Conservation (phyloP, 2,329 filamentous ascomycete genomes). For the Purpureocillium lavendulum region DNA sequence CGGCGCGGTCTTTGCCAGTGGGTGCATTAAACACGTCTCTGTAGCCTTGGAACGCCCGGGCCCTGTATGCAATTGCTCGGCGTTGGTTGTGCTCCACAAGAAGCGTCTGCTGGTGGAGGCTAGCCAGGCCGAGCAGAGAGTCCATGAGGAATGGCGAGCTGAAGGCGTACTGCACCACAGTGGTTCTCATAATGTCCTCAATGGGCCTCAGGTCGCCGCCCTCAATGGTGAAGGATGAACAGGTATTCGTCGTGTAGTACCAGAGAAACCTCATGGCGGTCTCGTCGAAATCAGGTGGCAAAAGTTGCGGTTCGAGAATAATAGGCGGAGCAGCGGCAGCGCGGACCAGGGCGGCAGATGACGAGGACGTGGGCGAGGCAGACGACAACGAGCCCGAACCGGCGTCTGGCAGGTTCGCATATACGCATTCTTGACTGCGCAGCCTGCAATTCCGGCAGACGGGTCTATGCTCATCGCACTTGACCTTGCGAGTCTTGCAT, state of each 20-base stretch:
- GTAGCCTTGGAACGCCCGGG: conserved; percentile 41
- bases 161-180: conserved; percentile 42
- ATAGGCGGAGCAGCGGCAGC: conserved; percentile 4
- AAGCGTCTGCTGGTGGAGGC: conserved; percentile 38
- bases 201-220: conserved; percentile 22
- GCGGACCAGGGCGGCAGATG: too few relatives aligned
- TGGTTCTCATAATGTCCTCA: conserved; percentile 35
- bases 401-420: conserved; percentile 16
- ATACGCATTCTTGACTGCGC: conserved; percentile 39
- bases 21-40: conserved; percentile 40
- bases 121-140: conserved; percentile 41
- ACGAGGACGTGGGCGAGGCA: conserved; percentile 1
- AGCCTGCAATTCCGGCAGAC: conserved; percentile 39
- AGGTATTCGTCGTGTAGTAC: conserved; percentile 43
- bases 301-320: conserved; percentile 19
- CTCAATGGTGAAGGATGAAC: conserved; percentile 35
- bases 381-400: conserved; percentile 8
- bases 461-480: conserved; percentile 44
- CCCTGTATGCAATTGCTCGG: conserved; percentile 35
- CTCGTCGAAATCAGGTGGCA: conserved; percentile 22
- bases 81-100: conserved; percentile 27
- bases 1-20: conserved; percentile 35
- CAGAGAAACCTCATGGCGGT: conserved; percentile 46
- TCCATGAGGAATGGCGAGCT: conserved; percentile 46
- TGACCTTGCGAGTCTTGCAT: conserved; percentile 48